Base-by-base conservation (phyloP, 176 grass and related monocot genomes). In the Guadua angustifolia region DNA sequence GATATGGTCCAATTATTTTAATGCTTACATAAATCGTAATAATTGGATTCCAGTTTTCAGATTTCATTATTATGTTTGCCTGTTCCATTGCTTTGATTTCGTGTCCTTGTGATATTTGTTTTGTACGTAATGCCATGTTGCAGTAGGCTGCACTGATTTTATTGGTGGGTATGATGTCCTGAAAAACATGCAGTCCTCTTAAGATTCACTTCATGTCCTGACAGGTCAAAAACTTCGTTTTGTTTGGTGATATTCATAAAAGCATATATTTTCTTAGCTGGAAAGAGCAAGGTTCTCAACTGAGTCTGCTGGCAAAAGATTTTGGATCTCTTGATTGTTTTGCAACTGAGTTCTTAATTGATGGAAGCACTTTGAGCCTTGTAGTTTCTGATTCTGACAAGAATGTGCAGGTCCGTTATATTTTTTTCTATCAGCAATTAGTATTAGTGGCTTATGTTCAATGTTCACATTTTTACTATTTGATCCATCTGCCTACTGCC, bases 271-370 rank as follows among this genome's bases (percentile, higher is more conserved):
- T 98, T 84, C 85, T 95, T 50, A 98, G 92, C 64, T 95, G 95
- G 95, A 98, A 98, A 73, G 95, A 98, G 66, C 95, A 98, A 88
- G 95, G 95, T 91, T 94, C 95, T 72, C 92, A 98, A 19, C 82
- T 98, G 82, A 98, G 85, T 86, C 82, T 98, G 44, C 79, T 98
- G 53, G 95, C 95, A 33, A 98, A 98, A 88, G 95, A 98, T 90
- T 98, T 98, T 93, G 90, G 78, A 61, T 86, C 91, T 52, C 91
- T 98, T 60, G 93, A 98, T 93, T 98, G 89, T 82, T 92, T 90
- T 73, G 91, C 95, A 69, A 98, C 95, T 44, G 92, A 98, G 66
- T 95, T 98, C 83, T 86, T 98, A 81, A 98, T 98, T 80, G 95
- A 98, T 84, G 95, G 95, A 36, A 98, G 89, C 79, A 98, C 95